phyloP scores from a whole-genome alignment of 1,284 basidiomycete genomes.

The Inonotus hispidus region DNA sequence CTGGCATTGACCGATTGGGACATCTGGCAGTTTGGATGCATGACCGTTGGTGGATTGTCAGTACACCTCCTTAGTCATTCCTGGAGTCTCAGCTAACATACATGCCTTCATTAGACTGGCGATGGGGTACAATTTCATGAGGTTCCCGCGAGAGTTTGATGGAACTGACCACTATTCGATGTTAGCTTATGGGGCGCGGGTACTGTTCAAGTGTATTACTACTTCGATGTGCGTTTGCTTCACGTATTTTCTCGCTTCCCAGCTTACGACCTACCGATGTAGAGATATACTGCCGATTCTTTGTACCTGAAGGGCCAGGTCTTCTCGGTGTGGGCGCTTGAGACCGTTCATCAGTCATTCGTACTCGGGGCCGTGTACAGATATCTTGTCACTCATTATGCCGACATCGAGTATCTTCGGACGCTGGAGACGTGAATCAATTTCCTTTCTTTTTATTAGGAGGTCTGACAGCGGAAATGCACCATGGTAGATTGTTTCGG shows the following conservation, averaged over 20 bases:
- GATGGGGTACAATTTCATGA: constrained; percentile 2
- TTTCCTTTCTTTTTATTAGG: neutral
- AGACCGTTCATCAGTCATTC: constrained; percentile 13
- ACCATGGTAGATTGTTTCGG: neutral
- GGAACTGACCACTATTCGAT: neutral
- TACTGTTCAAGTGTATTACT: constrained; percentile 11
- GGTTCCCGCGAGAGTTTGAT: neutral
- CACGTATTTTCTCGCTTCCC: neutral
- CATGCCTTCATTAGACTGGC: neutral
- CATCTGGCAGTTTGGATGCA: neutral
- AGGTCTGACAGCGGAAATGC: neutral
- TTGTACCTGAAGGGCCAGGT: constrained; percentile 1
- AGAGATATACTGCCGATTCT: neutral
- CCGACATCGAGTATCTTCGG: neutral
- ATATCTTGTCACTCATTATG: constrained; percentile 12
- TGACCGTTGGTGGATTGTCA: neutral
- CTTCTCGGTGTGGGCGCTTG: constrained; percentile 7
- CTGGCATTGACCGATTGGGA: neutral
- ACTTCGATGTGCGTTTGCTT: constrained; percentile 11
- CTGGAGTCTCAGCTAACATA: neutral
- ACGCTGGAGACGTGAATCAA: neutral
- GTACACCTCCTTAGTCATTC: neutral
- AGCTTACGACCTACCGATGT: neutral
- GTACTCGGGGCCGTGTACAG: constrained; percentile 1
- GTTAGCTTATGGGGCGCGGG: constrained; percentile 12